These are phyloP conservation scores for Karstenula rhodostoma DNA, from an alignment of 2,329 filamentous ascomycete species.

Conservation along the genomic window DNA sequence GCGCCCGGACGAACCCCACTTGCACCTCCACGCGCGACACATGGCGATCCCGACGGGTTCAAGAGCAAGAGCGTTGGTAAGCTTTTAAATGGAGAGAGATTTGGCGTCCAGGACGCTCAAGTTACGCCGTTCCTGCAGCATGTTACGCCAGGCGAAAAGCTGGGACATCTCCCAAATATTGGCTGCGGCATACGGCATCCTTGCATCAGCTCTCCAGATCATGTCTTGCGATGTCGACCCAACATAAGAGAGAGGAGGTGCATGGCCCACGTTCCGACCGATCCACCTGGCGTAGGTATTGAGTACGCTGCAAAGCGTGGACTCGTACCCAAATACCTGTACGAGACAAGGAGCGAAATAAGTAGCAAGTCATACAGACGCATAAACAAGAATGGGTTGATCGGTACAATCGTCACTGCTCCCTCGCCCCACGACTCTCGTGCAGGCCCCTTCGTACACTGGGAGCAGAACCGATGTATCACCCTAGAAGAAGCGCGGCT, in stretches of 20 bases:
- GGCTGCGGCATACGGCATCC: conserved; percentile 67
- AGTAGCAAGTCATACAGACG: conserved; percentile 58
- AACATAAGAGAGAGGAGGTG: conserved; percentile 51
- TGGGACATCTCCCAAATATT: conserved; percentile 68
- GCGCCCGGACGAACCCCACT: conserved; percentile 71
- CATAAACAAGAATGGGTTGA: conserved; percentile 60
- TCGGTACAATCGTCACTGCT: conserved; percentile 70
- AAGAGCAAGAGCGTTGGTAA: conserved; percentile 60
- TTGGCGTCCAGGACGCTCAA: conserved; percentile 61
- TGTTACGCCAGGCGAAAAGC: conserved; percentile 62
- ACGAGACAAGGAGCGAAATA: conserved; percentile 29
- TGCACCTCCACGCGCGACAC: conserved; percentile 65
- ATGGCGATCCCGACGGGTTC: conserved; percentile 63
- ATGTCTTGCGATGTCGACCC: conserved; percentile 56
- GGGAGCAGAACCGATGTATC: conserved; percentile 67
- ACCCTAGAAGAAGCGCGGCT: conserved; percentile 72
- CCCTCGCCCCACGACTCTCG: conserved; percentile 62
- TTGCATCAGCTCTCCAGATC: conserved; percentile 73
- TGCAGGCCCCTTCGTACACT: conserved; percentile 68
- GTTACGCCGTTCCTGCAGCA: conserved; percentile 69
- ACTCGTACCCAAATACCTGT: conserved; percentile 41
- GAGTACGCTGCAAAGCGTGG: conserved; percentile 45
- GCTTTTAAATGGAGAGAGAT: conserved; percentile 53
- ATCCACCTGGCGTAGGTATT: conserved; percentile 51
- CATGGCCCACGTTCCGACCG: conserved; percentile 66